These are phyloP conservation scores for Aspergillus floridensis DNA, from an alignment of 2,329 filamentous ascomycete species.

Conservation along the genomic window DNA sequence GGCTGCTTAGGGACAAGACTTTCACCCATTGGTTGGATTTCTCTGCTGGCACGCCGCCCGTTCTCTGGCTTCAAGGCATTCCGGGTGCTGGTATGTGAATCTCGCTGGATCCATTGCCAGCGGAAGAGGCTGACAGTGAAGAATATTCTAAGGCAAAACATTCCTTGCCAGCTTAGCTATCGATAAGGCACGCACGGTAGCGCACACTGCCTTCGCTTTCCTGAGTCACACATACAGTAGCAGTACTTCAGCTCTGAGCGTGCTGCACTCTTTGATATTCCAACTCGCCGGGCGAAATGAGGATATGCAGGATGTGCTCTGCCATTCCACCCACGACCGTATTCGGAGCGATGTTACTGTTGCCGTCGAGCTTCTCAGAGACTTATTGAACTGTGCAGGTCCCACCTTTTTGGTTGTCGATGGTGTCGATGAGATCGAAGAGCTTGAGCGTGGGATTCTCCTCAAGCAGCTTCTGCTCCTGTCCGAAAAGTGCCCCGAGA, in stretches of 20 bases:
- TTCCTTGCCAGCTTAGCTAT: no score
- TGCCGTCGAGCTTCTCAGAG: no score
- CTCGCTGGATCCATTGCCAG: no score
- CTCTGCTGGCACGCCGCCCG: neutral
- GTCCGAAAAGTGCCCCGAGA: neutral
- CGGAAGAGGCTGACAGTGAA: no score
- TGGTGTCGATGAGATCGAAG: conserved; percentile 32
- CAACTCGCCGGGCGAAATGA: conserved; percentile 19
- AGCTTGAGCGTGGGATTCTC: conserved; percentile 9
- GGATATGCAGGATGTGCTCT: conserved; percentile 22
- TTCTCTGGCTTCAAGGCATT: conserved; percentile 24
- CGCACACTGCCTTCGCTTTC: no score
- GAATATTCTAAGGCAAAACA: no score
- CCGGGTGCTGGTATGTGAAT: conserved; percentile 18
- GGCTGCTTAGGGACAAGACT: conserved; percentile 8
- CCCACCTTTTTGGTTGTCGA: conserved; percentile 15
- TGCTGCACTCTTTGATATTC: conserved; percentile 28
- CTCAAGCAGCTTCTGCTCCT: conserved; percentile 2
- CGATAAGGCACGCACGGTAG: no score
- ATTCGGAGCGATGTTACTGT: no score
- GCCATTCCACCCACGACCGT: conserved; percentile 7
- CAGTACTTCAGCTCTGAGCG: neutral
- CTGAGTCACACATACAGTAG: no score
- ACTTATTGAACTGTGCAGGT: no score
- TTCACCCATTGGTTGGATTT: conserved; percentile 5